Base-by-base conservation (phyloP, 306 rosid species). In the Cicer arietinum region DNA sequence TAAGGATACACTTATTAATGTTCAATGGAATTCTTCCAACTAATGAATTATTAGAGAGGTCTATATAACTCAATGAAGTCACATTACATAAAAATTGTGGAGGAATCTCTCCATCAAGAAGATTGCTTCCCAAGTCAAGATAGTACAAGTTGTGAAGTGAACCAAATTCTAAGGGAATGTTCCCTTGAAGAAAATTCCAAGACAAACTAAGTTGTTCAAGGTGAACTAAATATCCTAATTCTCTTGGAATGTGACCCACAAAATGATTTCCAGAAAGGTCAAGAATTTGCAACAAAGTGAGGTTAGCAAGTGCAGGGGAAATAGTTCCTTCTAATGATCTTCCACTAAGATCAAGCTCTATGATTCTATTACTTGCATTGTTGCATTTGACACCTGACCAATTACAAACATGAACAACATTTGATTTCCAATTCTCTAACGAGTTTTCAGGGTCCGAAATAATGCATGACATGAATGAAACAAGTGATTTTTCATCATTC, bases 381-480 rank as follows among this genome's bases (percentile, higher is more conserved):
- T 80, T 92, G 89, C 97, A 94, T n/a, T 69, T 88, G 8, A 94
- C 72, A 4, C 98, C 93, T 12, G 80, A 72, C 98, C 95, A 94
- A 39, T 80, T 78, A 71, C 97, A 94, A n/a, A 90, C 84, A 74
- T 84, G 90, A 79, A 79, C 56, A 10, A 35, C 35, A 0, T 57
- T 65, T 71, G 88, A 59, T 43, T 81, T 87, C 98, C 96, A 94
- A 60, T 79, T 85, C 69, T 74, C 73, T 40, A 94, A 80, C 69
- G 71, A 30, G 9, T 80, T 86, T 43, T 80, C 66, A 0, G 93
- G 93, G 85, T 94, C 98, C 0, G 89, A 94, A 76, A 76, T 83
- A 77, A 91, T 88, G 57, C 88, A 79, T 62, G 83, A 63, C 90
- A 77, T 89, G 95, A 94, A 94, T 7, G 95, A 87, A 73, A 86